Percentiles rank a stretch among this genome's conserved stretches.
phyloP scores from a whole-genome alignment of 2,329 filamentous ascomycete genomes.

The Colletotrichum scovillei region DNA sequence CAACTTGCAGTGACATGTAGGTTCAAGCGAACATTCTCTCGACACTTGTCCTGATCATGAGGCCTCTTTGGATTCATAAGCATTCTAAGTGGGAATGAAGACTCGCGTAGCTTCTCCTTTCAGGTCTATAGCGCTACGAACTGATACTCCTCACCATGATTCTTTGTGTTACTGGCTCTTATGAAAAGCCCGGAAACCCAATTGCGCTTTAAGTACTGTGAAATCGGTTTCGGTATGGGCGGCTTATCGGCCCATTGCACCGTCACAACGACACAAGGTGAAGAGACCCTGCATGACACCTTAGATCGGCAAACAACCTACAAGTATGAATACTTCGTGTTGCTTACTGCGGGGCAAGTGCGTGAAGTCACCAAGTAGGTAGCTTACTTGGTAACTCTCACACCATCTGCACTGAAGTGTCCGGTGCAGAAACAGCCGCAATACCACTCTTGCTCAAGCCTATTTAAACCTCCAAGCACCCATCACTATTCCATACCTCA shows the following conservation, averaged over 20 bases:
- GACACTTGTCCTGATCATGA: neutral
- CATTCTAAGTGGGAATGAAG: neutral
- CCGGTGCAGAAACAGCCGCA: neutral
- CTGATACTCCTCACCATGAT: neutral
- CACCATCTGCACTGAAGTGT: neutral
- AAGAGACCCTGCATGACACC: constrained; percentile 10
- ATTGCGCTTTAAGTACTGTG: neutral
- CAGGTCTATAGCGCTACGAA: neutral
- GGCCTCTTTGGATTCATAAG: neutral
- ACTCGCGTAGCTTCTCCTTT: neutral
- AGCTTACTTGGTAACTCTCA: neutral
- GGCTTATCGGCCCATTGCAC: constrained; percentile 12
- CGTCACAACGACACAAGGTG: neutral
- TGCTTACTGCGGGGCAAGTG: constrained; percentile 23
- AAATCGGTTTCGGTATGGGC: neutral
- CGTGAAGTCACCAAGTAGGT: neutral
- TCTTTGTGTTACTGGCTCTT: neutral
- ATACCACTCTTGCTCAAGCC: neutral
- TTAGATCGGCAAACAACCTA: neutral
- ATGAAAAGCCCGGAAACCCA: neutral
- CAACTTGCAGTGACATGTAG: neutral
- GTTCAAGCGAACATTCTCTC: neutral
- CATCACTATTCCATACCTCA: too few species aligned
- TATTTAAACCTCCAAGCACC: constrained; percentile 8
- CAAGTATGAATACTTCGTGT: constrained; percentile 1